Evolutionary conservation across 768 basidiomycete species (phyloP), one percentile per base, ranked within the genome.

Genomic region (Amanita exitialis): DNA sequence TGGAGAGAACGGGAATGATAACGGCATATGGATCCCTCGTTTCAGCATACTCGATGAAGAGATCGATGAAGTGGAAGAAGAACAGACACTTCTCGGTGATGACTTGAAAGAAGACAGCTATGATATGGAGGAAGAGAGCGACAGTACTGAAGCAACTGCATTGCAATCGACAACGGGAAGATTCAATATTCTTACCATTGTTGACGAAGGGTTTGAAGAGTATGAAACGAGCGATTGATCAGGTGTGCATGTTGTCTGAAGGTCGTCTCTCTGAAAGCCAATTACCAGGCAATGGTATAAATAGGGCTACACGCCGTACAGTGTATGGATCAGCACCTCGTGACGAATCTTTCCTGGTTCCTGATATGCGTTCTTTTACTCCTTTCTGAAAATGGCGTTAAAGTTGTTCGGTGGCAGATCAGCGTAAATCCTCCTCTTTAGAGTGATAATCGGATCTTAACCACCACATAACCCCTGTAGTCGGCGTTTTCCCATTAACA

Each of bases 11-110:
- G 61, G 60, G 6, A 59, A 62, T 25, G 71, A 64, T 8, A 57
- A 62, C 36, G 82, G 86, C 1, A 76, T 86, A 53, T 84, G 82
- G 82, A 71, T 85, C 47, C 69, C 70, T 44, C 64, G 67, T 49
- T 59, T 58, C 2, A 59, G 56, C 5, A 67, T 70, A 50, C 63
- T 61, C 9, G 58, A 58, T 13, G 55, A 55, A 23, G 58, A 53
- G 1, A 51, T 54, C 28, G 62, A 63, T 8, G 57, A 59, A 13
- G 57, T 57, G 7, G 57, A 54, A 35, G 63, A 61, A 51, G 54
- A 55, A 12, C 53, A 54, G 21, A 57, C 51, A 15, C 60, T 63
- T 10, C 59, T 57, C 27, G 53, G 49, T 9, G 55, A 52, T 7
- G 50, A 52, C 47, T 43, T 18, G 15, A 57, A 59, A 42, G 56